Percentiles rank a stretch among this genome's conserved stretches.
Evolutionary conservation across 1,284 basidiomycete genomes (phyloP).

Genomic region (Boletellus dicymbophilus): DNA sequence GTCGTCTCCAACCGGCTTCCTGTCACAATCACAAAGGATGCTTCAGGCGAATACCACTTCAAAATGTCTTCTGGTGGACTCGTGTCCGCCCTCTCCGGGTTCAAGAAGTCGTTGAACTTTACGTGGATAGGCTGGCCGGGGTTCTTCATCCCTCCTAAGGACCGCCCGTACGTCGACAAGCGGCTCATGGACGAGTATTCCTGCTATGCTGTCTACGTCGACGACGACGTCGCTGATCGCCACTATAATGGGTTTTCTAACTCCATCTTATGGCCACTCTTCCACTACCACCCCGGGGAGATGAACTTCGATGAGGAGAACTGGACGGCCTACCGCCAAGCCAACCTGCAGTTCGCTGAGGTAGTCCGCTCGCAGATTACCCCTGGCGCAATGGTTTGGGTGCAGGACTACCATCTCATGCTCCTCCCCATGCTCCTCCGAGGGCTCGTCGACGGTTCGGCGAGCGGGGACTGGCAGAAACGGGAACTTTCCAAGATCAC

Average conservation of each 20-base stretch:
- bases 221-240: conserved; percentile 95
- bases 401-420: conserved; percentile 98
- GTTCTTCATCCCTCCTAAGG: conserved; percentile 87
- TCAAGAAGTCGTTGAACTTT: conserved; percentile 96
- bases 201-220: conserved; percentile 97
- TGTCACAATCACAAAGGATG: conserved; percentile 89
- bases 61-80: conserved; percentile 97
- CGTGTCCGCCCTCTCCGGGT: conserved; percentile 91
- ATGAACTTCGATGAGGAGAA: conserved; percentile 99
- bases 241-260: conserved; percentile 99
- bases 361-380: conserved; percentile 77
- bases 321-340: conserved; percentile 97
- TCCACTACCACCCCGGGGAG: conserved; percentile 98
- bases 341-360: conserved; percentile 95
- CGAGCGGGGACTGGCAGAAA: conserved; percentile 62
- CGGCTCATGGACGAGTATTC: conserved; percentile 93
- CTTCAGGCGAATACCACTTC: conserved; percentile 89
- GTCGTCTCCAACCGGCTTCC: conserved; percentile 97
- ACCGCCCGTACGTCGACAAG: conserved; percentile 83
- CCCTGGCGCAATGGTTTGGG: conserved; percentile 96
- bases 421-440: conserved; percentile 95
- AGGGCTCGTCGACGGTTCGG: conserved; percentile 78
- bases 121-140: conserved; percentile 96
- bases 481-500: conserved; percentile 75
- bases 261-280: conserved; percentile 98